These are phyloP conservation scores for Ceratobasidium sp. DNA, from an alignment of 1,284 basidiomycete genomes.

Conservation along the genomic window DNA sequence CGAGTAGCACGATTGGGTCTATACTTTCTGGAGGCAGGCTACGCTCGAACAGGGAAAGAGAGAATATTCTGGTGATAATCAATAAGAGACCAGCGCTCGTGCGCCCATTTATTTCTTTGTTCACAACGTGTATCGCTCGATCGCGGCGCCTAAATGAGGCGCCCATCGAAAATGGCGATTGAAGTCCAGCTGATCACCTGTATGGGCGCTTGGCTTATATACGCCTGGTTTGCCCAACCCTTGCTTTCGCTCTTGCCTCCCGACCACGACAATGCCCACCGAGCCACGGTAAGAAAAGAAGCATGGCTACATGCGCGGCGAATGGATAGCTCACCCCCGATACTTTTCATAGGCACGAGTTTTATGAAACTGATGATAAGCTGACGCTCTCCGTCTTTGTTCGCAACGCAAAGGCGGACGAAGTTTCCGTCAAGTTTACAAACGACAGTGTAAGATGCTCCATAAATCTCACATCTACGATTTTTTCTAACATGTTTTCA, in stretches of 20 bases:
- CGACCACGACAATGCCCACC: conserved; percentile 34
- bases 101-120: neutral
- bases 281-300: conserved; percentile 44
- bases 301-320: conserved; percentile 6
- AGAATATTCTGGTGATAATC: conserved; percentile 16
- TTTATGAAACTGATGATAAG: conserved; percentile 84
- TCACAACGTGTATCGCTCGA: conserved; percentile 19
- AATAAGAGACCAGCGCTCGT: conserved; percentile 6
- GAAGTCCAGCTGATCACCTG: neutral
- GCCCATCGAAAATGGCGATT: conserved; percentile 12
- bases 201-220: conserved; percentile 31
- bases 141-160: conserved; percentile 7
- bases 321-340: neutral
- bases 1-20: conserved; percentile 16
- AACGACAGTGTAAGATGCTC: conserved; percentile 65
- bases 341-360: conserved; percentile 73
- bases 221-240: conserved; percentile 37
- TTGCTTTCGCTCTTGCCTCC: conserved; percentile 3
- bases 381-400: conserved; percentile 83
- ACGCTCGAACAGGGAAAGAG: conserved; percentile 21
- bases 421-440: conserved; percentile 72
- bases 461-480: neutral
- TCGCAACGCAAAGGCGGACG: conserved; percentile 73
- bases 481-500: conserved; percentile 14
- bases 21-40: conserved; percentile 27